Evolutionary conservation across 768 basidiomycete genomes (phyloP).

Genomic region (Gloeostereum incarnatum): DNA sequence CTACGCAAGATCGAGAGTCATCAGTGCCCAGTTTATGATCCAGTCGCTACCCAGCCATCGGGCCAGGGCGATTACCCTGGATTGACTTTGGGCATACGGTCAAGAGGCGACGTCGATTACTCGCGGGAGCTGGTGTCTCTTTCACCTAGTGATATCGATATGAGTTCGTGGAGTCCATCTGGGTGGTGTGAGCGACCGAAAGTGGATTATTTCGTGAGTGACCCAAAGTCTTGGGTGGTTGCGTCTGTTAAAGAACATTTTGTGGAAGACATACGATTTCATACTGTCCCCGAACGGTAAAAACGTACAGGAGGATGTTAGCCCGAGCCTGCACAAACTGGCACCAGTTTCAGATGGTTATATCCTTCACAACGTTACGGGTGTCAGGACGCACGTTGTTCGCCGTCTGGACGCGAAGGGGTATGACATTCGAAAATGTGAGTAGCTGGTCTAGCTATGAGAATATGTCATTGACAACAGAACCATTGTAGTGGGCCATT

Average conservation of each 20-base stretch:
- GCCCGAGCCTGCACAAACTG: conserved; percentile 61
- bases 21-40: conserved; percentile 66
- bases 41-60: conserved; percentile 26
- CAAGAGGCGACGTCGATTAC: conserved; percentile 73
- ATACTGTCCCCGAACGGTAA: conserved; percentile 57
- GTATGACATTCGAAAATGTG: conserved; percentile 80
- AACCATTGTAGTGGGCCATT: conserved; percentile 64
- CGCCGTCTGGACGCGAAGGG: conserved; percentile 76
- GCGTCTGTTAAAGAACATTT: conserved; percentile 2
- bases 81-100: conserved; percentile 60
- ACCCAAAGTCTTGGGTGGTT: conserved; percentile 1
- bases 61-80: conserved; percentile 26
- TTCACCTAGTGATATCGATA: conserved; percentile 36
- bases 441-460: too few relatives aligned
- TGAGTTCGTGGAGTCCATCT: conserved; percentile 50
- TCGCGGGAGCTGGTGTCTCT: conserved; percentile 60
- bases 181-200: conserved; percentile 74
- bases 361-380: conserved; percentile 67
- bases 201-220: conserved; percentile 58
- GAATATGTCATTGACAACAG: conserved; percentile 3
- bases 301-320: conserved; percentile 52
- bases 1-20: conserved; percentile 55
- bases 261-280: conserved; percentile 69
- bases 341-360: conserved; percentile 57
- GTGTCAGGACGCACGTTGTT: conserved; percentile 70